These are phyloP conservation scores for Flueggea neowawraea DNA, from an alignment of 441 rosid species.

Conservation along the genomic window DNA sequence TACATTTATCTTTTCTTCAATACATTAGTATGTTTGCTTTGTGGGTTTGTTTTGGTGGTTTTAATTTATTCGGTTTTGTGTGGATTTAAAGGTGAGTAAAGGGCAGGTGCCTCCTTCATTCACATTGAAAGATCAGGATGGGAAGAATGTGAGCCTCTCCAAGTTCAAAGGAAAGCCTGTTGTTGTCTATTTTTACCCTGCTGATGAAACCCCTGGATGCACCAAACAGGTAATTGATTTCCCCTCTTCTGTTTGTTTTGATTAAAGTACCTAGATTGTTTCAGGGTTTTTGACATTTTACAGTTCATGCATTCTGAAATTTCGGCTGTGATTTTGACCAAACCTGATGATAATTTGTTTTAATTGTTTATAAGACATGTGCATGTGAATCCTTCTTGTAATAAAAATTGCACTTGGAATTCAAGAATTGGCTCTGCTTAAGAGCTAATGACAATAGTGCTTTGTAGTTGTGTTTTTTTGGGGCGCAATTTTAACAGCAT, in stretches of 20 bases:
- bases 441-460: no score
- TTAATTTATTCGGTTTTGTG: conserved; percentile 6
- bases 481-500: no score
- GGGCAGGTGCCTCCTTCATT: conserved; percentile 76
- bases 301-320: no score
- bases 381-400: conserved; percentile 6
- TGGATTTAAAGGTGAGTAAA: conserved; percentile 57
- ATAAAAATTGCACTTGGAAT: no score
- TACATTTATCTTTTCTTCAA: conserved; percentile 34
- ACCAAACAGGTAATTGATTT: conserved; percentile 72
- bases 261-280: no score
- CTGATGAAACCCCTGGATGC: conserved; percentile 96
- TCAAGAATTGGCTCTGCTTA: no score
- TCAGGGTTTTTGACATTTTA: no score
- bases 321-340: no score
- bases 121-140: conserved; percentile 85
- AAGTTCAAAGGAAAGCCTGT: conserved; percentile 93
- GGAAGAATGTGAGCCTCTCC: conserved; percentile 63
- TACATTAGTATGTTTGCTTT: background rate
- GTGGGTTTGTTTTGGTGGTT: background rate
- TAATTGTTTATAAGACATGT: no score
- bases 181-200: conserved; percentile 92
- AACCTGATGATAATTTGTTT: no score
- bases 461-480: no score
- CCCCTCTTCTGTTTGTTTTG: background rate